A percentile compares a stretch with the other conserved stretches of the same genome.
Conservation (phyloP, 371 early-diverging fungal genomes). For the Umbelopsis sp. region DNA sequence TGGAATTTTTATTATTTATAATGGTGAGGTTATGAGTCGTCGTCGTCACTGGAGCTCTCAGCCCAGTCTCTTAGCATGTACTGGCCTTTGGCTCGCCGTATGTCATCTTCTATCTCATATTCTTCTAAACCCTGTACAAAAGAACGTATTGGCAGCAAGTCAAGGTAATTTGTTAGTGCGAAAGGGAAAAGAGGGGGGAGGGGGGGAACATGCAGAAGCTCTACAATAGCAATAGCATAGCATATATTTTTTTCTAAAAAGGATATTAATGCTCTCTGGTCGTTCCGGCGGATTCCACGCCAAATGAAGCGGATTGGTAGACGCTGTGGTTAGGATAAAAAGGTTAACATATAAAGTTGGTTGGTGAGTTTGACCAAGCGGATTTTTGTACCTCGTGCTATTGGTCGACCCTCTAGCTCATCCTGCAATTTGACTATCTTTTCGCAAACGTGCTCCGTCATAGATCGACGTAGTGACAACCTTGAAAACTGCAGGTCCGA, state of each 20-base stretch:
- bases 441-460: constrained; percentile 14
- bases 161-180: neutral
- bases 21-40: constrained; percentile 1
- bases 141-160: constrained; percentile 1
- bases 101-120: neutral
- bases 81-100: constrained; percentile 9
- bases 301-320: neutral
- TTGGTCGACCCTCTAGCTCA: constrained; percentile 10
- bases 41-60: constrained; percentile 13
- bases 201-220: neutral
- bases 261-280: constrained; percentile 17
- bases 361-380: neutral
- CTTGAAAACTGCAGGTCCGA: neutral
- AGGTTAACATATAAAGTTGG: neutral
- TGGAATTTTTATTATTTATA: too few relatives aligned
- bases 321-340: neutral
- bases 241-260: constrained; percentile 16
- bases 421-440: constrained; percentile 17
- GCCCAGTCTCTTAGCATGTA: constrained; percentile 15
- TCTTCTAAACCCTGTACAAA: constrained; percentile 9
- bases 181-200: too few relatives aligned
- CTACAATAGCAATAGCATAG: neutral
- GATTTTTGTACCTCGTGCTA: neutral
- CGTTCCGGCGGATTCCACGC: constrained; percentile 5
- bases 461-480: neutral